Evolutionary conservation across 257 asterid genomes (phyloP).

Genomic region (Solanum chilense): DNA sequence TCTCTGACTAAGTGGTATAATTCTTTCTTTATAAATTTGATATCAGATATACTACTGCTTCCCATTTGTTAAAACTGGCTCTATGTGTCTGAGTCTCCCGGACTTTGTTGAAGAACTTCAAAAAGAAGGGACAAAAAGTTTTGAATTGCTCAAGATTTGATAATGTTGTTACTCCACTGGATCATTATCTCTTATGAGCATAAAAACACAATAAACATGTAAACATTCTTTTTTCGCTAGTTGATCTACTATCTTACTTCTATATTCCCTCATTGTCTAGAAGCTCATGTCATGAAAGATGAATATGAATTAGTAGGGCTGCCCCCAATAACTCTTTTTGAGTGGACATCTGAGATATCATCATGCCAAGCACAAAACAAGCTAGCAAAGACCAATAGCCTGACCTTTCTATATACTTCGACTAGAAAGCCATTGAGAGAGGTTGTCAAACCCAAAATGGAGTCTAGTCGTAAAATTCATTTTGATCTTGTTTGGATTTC

Average conservation of each 20-base stretch:
- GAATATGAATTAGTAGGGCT: background rate
- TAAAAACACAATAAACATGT: background rate
- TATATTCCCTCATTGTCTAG: background rate
- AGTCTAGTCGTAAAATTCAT: background rate
- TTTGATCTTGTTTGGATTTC: background rate
- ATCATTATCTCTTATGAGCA: background rate
- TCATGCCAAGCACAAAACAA: background rate
- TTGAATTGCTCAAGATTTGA: background rate
- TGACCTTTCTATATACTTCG: background rate
- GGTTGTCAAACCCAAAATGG: background rate
- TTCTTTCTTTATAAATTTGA: background rate
- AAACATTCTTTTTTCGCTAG: background rate
- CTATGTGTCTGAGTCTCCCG: background rate
- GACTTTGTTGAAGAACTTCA: background rate
- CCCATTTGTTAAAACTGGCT: background rate
- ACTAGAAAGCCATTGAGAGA: background rate
- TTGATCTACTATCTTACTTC: background rate
- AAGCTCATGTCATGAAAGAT: background rate
- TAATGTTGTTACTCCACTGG: background rate
- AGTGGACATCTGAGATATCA: background rate
- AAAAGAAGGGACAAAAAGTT: background rate
- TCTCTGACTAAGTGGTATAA: slow-evolving; percentile 81
- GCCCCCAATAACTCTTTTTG: background rate
- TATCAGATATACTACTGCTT: background rate
- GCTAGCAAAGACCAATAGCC: background rate